Evolutionary conservation across 2,329 filamentous ascomycete species (phyloP).

Genomic region (Arthrocladium fulminans): DNA sequence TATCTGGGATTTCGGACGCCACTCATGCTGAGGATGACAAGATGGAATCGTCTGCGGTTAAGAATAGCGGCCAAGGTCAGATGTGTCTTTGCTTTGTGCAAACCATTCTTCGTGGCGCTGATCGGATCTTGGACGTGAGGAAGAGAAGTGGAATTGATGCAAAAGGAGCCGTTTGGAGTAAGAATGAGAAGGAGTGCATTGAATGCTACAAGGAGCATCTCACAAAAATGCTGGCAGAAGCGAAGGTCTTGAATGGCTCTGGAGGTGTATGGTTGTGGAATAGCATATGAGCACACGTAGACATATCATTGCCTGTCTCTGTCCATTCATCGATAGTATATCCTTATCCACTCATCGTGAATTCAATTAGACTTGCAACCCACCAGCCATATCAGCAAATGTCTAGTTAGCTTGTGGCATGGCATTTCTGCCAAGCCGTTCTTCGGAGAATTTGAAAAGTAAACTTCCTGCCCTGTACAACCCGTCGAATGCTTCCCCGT

Average conservation of each 20-base stretch:
- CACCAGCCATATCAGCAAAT: too few relatives aligned
- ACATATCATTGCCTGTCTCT: too few relatives aligned
- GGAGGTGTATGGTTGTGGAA: constrained; percentile 9
- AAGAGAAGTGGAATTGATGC: constrained; percentile 14
- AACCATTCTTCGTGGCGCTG: constrained; percentile 20
- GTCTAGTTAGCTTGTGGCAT: too few relatives aligned
- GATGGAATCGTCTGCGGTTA: neutral
- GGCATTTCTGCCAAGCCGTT: too few relatives aligned
- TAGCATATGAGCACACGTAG: constrained; percentile 6
- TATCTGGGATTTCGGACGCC: constrained; percentile 21
- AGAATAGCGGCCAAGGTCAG: constrained; percentile 12
- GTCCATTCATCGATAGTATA: neutral
- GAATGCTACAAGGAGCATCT: constrained; percentile 7
- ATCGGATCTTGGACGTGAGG: constrained; percentile 18
- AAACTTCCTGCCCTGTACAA: too few relatives aligned
- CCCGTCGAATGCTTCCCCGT: too few relatives aligned
- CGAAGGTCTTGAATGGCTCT: constrained; percentile 1
- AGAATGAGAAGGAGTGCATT: constrained; percentile 18
- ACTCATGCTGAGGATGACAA: constrained; percentile 18
- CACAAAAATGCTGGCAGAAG: neutral
- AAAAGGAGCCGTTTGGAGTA: constrained; percentile 14
- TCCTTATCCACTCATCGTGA: too few relatives aligned
- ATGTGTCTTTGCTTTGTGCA: constrained; percentile 24
- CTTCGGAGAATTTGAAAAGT: too few relatives aligned
- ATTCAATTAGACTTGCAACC: too few relatives aligned